These are phyloP conservation scores for Paspalum notatum DNA, from an alignment of 176 grass and related monocot species.

Conservation along the genomic window DNA sequence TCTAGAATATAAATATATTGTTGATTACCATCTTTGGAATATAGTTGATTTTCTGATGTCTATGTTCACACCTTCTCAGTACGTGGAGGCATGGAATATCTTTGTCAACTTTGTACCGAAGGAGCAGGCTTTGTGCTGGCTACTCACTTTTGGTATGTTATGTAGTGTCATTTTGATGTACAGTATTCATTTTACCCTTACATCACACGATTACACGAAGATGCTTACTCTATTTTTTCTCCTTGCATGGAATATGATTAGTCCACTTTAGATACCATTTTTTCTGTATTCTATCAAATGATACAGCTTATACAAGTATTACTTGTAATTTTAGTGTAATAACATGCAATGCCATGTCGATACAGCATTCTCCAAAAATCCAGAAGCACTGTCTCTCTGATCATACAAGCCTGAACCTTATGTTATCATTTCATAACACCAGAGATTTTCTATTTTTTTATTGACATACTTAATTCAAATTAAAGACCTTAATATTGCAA, in stretches of 20 bases:
- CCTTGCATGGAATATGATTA: background rate
- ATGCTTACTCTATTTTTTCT: background rate
- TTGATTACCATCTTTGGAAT: background rate
- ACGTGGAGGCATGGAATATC: slow-evolving; percentile 96
- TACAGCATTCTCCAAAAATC: background rate
- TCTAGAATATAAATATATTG: background rate
- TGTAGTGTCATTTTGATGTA: background rate
- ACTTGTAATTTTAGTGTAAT: background rate
- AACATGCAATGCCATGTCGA: background rate
- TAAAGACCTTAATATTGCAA: slow-evolving; percentile 11
- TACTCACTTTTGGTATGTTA: slow-evolving; percentile 75
- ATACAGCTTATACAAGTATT: slow-evolving; percentile 4
- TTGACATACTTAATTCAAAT: background rate
- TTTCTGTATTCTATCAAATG: background rate
- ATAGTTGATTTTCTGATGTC: background rate
- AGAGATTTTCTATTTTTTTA: slow-evolving; percentile 3
- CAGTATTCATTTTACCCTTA: slow-evolving; percentile 2
- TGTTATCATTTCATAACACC: background rate
- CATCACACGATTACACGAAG: background rate
- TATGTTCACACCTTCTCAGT: slow-evolving; percentile 50
- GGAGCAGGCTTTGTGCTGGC: slow-evolving; percentile 87
- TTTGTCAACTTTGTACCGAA: slow-evolving; percentile 93
- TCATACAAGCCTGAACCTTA: background rate
- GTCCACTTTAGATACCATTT: background rate
- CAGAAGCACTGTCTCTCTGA: background rate